A percentile compares a stretch with the other conserved stretches of the same genome.
These are phyloP conservation scores for Castanea crenata DNA, from an alignment of 306 rosid genomes.

Conservation along the genomic window DNA sequence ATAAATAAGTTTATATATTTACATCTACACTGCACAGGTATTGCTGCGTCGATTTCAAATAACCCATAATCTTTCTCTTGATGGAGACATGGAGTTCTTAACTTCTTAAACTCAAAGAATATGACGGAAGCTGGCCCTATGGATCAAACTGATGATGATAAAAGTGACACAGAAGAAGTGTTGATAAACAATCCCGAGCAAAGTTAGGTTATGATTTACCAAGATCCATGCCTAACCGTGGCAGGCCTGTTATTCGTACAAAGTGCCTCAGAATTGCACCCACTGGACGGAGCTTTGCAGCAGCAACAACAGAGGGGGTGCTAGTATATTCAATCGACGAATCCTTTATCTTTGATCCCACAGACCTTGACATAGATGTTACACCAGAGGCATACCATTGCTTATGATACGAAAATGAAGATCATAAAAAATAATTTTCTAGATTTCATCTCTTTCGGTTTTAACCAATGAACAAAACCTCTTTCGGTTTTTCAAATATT, in stretches of 20 bases:
- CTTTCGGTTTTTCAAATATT: background rate
- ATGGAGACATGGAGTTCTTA: slow-evolving; percentile 97
- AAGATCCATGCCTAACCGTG: slow-evolving; percentile 78
- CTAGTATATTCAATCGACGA: slow-evolving; percentile 84
- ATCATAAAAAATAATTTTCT: background rate
- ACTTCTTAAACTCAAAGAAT: slow-evolving; percentile 82
- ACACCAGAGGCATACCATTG: slow-evolving; percentile 69
- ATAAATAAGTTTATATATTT: slow-evolving; percentile 8
- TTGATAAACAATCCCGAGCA: slow-evolving; percentile 72
- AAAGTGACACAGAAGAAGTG: slow-evolving; percentile 40
- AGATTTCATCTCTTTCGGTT: background rate
- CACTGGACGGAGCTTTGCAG: slow-evolving; percentile 88
- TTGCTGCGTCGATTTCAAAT: slow-evolving; percentile 78
- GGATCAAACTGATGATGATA: slow-evolving; percentile 82
- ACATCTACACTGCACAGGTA: slow-evolving; percentile 52
- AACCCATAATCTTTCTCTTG: slow-evolving; percentile 88
- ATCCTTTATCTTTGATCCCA: slow-evolving; percentile 86
- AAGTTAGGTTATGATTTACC: slow-evolving; percentile 73
- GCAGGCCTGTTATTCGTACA: slow-evolving; percentile 77
- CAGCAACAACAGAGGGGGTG: slow-evolving; percentile 93
- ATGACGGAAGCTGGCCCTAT: slow-evolving; percentile 92
- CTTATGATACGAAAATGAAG: background rate
- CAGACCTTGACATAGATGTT: slow-evolving; percentile 93
- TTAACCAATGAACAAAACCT: too few species aligned
- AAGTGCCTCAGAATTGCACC: slow-evolving; percentile 86